Base-by-base conservation (phyloP, 2,329 filamentous ascomycete species). In the Sclerotinia nivalis region DNA sequence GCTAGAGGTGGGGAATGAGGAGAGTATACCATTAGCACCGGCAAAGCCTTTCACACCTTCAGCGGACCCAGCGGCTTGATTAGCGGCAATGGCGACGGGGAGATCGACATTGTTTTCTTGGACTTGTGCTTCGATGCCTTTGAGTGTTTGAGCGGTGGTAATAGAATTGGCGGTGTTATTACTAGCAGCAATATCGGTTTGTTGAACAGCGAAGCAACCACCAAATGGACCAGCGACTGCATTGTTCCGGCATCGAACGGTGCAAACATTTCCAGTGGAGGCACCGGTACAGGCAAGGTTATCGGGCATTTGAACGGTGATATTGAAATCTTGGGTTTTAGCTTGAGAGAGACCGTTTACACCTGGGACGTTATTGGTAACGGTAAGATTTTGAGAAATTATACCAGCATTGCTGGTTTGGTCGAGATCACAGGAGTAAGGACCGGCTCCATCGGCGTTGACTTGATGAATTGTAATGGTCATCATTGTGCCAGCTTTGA, bases 361-460 rank as follows among this genome's bases (percentile, higher is more conserved):
- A 20, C 87, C 87, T 0, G 87, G 87, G 12, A 89, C 83, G 70
- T 89, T 89, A 79, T 89, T 85, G 68, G 82, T 81, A 7, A 89
- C 85, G 12, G 81, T 82, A 43, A 88, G 78, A 31, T 82, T 83
- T 68, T 83, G 80, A 62, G 81, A 82, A 70, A 82, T 82, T 62
- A 81, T 77, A 31, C 82, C 83, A 34, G 80, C 80, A 31, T 76
- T 76, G 55, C 74, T 82, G 20, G 80, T 82, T 73, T 82, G 77
- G 69, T 87, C 85, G 2, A 88, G 75, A 72, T 87, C 85, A 69
- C 86, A 88, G 2, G 79, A 74, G 72, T 85, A 88, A 2, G 87
- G 86, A 0, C 86, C 85, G 22, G 84, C 84, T 25, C 85, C 85
- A 71, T 86, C 84, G 12, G 83, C 82, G 74, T 86, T 86, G 69